These are phyloP conservation scores for Reticulascus tulasneorum DNA, from an alignment of 2,329 filamentous ascomycete species.

Conservation along the genomic window DNA sequence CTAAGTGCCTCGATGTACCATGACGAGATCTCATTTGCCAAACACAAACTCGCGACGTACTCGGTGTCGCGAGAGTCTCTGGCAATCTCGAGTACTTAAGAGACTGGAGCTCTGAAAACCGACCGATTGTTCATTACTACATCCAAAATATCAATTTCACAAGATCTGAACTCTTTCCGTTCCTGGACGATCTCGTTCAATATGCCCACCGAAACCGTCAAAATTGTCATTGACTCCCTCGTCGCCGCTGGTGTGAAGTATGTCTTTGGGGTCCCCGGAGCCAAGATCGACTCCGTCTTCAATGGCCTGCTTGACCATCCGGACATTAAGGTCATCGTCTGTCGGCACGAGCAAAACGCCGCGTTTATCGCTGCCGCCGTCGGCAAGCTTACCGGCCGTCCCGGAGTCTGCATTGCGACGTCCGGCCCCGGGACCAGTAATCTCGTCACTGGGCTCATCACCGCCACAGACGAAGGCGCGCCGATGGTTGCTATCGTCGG, in stretches of 20 bases:
- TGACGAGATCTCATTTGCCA: too few relatives aligned
- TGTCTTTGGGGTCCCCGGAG: conserved; percentile 44
- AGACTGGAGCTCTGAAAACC: too few relatives aligned
- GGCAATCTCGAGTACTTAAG: too few relatives aligned
- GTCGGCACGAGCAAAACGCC: conserved; percentile 46
- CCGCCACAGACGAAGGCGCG: conserved; percentile 43
- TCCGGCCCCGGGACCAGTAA: conserved; percentile 44
- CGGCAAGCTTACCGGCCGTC: conserved; percentile 39
- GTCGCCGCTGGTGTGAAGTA: conserved; percentile 35
- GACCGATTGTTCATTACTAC: too few relatives aligned
- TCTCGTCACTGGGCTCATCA: conserved; percentile 40
- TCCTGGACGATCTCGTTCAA: too few relatives aligned
- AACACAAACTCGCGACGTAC: too few relatives aligned
- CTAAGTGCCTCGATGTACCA: too few relatives aligned
- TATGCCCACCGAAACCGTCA: conserved; percentile 19
- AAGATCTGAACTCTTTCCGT: too few relatives aligned
- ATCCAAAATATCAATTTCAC: too few relatives aligned
- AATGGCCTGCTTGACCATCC: conserved; percentile 40
- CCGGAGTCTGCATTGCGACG: conserved; percentile 43
- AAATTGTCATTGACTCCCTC: conserved; percentile 25
- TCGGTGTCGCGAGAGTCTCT: too few relatives aligned
- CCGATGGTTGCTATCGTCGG: conserved; percentile 46
- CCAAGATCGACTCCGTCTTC: conserved; percentile 45
- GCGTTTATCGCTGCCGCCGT: conserved; percentile 45
- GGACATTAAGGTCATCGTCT: conserved; percentile 42